Base-by-base conservation (phyloP, 192 early-diverging fungal species). In the Globomyces pollinis-pini region DNA sequence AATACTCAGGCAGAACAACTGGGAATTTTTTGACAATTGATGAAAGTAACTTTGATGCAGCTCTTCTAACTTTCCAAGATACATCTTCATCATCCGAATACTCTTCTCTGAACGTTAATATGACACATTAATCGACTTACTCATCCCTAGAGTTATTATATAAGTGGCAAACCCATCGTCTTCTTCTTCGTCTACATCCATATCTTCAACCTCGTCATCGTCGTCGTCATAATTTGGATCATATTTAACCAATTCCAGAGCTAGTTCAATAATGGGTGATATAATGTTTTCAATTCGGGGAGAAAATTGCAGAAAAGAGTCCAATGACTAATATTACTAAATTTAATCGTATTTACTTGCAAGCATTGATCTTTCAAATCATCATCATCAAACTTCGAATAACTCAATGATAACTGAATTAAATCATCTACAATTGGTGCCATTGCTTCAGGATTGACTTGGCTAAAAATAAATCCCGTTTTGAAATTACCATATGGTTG, bases 41-140 rank as follows among this genome's bases (percentile, higher is more conserved):
- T 1, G 76, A 57, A 0, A 93, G 64, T 3, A 91, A 59, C 59
- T 88, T 90, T 6, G 85, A 76, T n/a, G 87, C 75, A 1, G 89
- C 81, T 11, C 86, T 74, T 42, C 91, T 86, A 5, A 93, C 91
- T 63, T 94, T 94, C 90, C 90, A 94, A 1, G 88, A 89, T 57
- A 93, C 76, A 59, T 94, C 91, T 45, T 94, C 91, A 38, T 94
- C 89, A 52, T 94, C 91, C 4, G 87, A 88, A 68, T 87, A 90
- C n/a, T 50, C 87, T 87, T 16, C 78, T 84, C 26, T 72, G 76
- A 53, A 67, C 49, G 0, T 54, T 58, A 9, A 36, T 39, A 57
- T 30, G 21, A 18, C 41, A 16, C 12, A 9, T 51, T 24, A 61
- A 67, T 31, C 24, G 9, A 12, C 39, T 24, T n/a, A n/a, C n/a